These are phyloP conservation scores for Candida tropicalis DNA, from an alignment of 1,139 yeast genomes.

Conservation along the genomic window DNA sequence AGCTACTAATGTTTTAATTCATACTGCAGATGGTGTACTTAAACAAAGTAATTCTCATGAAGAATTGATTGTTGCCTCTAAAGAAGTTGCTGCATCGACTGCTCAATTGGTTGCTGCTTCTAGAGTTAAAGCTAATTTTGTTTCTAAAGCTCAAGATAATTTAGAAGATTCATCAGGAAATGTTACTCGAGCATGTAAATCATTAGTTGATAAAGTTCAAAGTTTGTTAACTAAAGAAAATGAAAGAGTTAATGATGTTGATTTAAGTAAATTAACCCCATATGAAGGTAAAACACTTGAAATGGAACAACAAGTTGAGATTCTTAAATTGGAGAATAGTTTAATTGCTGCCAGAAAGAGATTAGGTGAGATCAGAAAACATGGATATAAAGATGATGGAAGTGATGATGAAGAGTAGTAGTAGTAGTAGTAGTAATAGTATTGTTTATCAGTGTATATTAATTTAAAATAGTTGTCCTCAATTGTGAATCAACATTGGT, in stretches of 20 bases:
- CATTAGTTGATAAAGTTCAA: constrained; percentile 72
- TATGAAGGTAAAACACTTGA: constrained; percentile 86
- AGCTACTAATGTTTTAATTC: constrained; percentile 77
- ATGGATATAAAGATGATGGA: constrained; percentile 49
- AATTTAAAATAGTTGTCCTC: no score
- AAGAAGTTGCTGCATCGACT: constrained; percentile 91
- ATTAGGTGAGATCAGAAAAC: constrained; percentile 82
- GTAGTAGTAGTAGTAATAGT: neutral
- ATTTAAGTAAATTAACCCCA: constrained; percentile 68
- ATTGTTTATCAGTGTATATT: neutral
- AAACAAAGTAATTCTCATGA: constrained; percentile 68
- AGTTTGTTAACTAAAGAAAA: constrained; percentile 49
- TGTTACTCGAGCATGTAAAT: constrained; percentile 75
- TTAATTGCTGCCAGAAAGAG: constrained; percentile 74
- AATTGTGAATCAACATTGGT: no score
- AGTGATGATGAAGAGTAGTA: constrained; percentile 2
- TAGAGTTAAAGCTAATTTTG: constrained; percentile 78
- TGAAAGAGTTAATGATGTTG: constrained; percentile 45
- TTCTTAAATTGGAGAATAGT: constrained; percentile 78
- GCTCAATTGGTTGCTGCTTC: constrained; percentile 94
- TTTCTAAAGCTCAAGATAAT: constrained; percentile 76
- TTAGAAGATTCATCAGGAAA: constrained; percentile 70
- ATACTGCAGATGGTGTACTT: constrained; percentile 85
- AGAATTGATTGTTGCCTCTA: constrained; percentile 86
- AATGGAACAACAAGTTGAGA: constrained; percentile 94